phyloP scores from a whole-genome alignment of 2,329 filamentous ascomycete species.

The Penicillium concentricum region DNA sequence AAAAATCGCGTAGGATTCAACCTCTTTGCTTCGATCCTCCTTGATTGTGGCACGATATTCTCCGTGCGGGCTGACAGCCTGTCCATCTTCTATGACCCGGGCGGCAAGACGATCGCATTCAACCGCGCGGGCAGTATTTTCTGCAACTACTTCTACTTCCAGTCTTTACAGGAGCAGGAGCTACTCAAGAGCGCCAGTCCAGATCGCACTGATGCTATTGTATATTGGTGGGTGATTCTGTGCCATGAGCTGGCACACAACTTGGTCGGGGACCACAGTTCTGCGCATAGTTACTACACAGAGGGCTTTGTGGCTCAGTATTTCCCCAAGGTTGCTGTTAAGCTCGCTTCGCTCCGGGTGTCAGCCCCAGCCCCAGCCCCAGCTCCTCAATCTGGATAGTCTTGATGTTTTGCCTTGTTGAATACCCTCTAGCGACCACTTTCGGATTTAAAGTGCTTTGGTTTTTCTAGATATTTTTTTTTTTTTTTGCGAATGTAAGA shows the following conservation, averaged over 20 bases:
- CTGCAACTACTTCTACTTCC: conserved; percentile 87
- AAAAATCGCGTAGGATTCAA: conserved; percentile 63
- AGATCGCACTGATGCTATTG: conserved; percentile 65
- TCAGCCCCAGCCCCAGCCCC: background rate
- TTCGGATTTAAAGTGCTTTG: background rate
- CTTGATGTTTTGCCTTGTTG: conserved; percentile 1
- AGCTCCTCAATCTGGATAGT: background rate
- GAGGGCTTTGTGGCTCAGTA: conserved; percentile 78
- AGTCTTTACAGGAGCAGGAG: conserved; percentile 67
- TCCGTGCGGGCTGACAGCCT: conserved; percentile 65
- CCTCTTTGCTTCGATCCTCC: conserved; percentile 66
- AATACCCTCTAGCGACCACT: conserved; percentile 5
- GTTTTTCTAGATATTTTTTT: background rate
- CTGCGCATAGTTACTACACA: conserved; percentile 79
- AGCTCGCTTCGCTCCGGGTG: conserved; percentile 39
- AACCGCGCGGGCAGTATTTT: conserved; percentile 85
- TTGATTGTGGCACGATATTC: conserved; percentile 71
- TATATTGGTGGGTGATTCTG: conserved; percentile 94
- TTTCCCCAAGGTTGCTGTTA: conserved; percentile 66
- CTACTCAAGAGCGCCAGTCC: conserved; percentile 40
- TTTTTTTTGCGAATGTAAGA: background rate
- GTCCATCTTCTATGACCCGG: conserved; percentile 83
- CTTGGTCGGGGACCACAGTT: conserved; percentile 72
- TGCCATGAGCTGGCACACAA: conserved; percentile 97
- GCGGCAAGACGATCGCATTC: conserved; percentile 84